These are phyloP conservation scores for Pseudogymnoascus sp. DNA, from an alignment of 2,329 filamentous ascomycete species.

Conservation along the genomic window DNA sequence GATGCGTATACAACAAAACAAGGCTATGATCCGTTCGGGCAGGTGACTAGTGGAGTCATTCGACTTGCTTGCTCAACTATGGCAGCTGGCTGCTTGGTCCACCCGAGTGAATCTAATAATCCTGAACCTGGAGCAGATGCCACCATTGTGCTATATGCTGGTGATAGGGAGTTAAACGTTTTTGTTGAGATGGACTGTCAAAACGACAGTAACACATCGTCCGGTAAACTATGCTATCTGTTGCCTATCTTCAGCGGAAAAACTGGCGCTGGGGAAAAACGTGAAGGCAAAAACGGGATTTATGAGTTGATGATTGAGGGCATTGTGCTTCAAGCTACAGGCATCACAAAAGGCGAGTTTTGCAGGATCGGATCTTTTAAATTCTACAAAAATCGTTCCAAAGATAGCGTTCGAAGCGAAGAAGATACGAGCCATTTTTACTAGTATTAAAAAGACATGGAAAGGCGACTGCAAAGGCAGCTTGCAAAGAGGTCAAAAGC, in stretches of 20 bases:
- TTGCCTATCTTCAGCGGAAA: constrained; percentile 10
- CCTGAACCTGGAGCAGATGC: not conserved
- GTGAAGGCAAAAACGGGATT: not conserved
- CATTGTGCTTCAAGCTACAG: constrained; percentile 12
- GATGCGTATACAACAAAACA: constrained; percentile 10
- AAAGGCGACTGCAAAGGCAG: not conserved
- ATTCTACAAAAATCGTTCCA: not conserved
- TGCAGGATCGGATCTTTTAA: constrained; percentile 11
- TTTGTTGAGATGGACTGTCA: constrained; percentile 12
- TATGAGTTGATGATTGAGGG: constrained; percentile 8
- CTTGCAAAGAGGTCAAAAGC: not conserved
- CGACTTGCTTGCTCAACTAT: constrained; percentile 16
- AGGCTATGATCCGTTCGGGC: constrained; percentile 14
- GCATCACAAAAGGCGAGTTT: constrained; percentile 10
- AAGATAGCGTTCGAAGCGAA: not conserved
- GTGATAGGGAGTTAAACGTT: not conserved
- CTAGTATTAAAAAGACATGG: not conserved
- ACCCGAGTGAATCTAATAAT: not conserved
- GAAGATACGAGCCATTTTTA: not conserved
- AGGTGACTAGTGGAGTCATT: constrained; percentile 13
- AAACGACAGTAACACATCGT: not conserved
- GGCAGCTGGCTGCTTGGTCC: constrained; percentile 12
- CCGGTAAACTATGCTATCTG: not conserved
- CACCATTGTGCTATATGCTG: not conserved
- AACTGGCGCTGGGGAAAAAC: no score